Conservation (phyloP, 257 asterid genomes). For the Ballota nigra region DNA sequence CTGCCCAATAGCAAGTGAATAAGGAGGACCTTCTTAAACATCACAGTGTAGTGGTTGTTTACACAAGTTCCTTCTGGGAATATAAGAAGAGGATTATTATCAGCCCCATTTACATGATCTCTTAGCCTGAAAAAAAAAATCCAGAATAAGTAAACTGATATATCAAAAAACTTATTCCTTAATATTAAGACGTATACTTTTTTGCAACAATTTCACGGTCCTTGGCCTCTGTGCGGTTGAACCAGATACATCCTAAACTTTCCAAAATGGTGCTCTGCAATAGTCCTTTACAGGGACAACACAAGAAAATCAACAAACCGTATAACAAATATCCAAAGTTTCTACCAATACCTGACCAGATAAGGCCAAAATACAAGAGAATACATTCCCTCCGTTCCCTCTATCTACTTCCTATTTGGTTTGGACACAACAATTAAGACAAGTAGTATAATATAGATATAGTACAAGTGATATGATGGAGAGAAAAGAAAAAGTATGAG, state of each 20-base stretch:
- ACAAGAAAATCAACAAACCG: constrained; percentile 17
- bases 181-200: constrained; percentile 56
- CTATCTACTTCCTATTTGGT: no score
- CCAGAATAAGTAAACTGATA: constrained; percentile 14
- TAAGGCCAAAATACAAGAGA: background rate
- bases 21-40: constrained; percentile 87
- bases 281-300: constrained; percentile 49
- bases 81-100: constrained; percentile 95
- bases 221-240: constrained; percentile 92
- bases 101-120: constrained; percentile 86
- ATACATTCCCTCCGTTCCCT: no score
- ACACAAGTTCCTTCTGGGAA: constrained; percentile 99
- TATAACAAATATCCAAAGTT: constrained; percentile 3
- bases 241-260: constrained; percentile 98
- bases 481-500: no score
- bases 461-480: no score
- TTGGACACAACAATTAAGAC: no score
- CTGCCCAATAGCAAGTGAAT: background rate
- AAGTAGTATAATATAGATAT: no score
- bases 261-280: constrained; percentile 95
- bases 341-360: constrained; percentile 2
- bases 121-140: constrained; percentile 59
- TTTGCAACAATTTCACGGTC: constrained; percentile 93
- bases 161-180: constrained; percentile 8
- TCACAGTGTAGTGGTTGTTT: constrained; percentile 71